phyloP scores from a whole-genome alignment of 2,329 filamentous ascomycete genomes.

The Aureobasidium leucospermi region DNA sequence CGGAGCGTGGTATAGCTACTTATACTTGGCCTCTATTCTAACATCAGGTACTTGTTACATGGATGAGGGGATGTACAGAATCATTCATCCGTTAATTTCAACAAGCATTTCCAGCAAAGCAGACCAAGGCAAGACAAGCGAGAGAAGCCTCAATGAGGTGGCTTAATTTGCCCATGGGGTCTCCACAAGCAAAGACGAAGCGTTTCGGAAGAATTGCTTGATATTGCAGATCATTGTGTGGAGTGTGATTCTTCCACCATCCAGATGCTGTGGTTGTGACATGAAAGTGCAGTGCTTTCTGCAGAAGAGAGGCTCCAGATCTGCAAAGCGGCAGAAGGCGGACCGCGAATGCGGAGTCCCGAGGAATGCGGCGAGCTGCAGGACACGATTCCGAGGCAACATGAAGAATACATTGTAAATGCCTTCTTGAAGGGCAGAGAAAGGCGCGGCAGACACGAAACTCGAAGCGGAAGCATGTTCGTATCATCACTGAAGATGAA shows the following conservation, averaged over 20 bases:
- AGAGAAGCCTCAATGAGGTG: not conserved
- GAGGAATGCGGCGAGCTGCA: not conserved
- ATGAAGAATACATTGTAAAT: too few species aligned
- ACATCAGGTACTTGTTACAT: not conserved
- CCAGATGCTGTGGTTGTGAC: not conserved
- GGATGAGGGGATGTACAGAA: not conserved
- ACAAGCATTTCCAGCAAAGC: not conserved
- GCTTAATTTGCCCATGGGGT: not conserved
- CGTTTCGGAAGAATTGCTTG: constrained; percentile 12
- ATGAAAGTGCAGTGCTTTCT: not conserved
- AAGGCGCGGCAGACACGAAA: not conserved
- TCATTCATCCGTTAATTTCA: not conserved
- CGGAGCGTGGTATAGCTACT: not conserved
- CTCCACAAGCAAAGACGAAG: not conserved
- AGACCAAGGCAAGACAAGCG: constrained; percentile 5
- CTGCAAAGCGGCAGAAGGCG: constrained; percentile 3
- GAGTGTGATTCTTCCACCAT: constrained; percentile 1
- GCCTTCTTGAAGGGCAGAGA: too few species aligned
- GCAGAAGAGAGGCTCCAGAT: not conserved
- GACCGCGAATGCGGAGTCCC: not conserved
- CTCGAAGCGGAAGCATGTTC: too few species aligned
- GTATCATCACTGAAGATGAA: not conserved
- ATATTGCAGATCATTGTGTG: constrained; percentile 3
- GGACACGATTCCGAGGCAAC: not conserved
- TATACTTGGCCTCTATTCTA: not conserved